Conservation (phyloP, 2,329 filamentous ascomycete genomes). For the Chaetomiaceae sp. region DNA sequence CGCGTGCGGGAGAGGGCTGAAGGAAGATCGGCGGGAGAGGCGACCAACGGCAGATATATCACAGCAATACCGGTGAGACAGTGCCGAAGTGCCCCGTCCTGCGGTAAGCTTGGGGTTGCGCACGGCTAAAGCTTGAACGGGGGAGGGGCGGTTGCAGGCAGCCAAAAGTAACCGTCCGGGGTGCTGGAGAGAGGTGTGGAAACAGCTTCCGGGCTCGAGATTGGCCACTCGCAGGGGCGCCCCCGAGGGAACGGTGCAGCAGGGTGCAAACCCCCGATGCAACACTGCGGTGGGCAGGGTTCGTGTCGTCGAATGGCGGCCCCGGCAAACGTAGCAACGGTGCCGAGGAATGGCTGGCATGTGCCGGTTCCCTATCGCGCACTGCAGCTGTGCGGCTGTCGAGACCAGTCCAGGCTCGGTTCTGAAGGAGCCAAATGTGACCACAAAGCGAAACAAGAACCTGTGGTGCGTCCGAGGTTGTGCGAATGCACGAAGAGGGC, state of each 20-base stretch:
- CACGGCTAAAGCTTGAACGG: conserved; percentile 9
- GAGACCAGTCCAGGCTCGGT: not conserved
- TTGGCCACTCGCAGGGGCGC: conserved; percentile 3
- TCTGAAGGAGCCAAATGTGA: not conserved
- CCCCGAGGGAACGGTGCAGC: conserved; percentile 7
- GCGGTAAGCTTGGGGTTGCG: not conserved
- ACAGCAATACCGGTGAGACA: no score
- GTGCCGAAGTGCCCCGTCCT: not conserved
- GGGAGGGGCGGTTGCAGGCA: not conserved
- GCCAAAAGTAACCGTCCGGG: conserved; percentile 8
- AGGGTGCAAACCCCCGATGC: conserved; percentile 9
- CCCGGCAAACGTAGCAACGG: conserved; percentile 14
- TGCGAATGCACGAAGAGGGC: no score
- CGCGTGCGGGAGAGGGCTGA: not conserved
- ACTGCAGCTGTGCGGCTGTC: no score
- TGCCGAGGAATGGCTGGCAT: not conserved
- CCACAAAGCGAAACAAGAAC: not conserved
- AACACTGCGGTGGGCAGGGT: conserved; percentile 12
- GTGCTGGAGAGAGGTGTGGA: not conserved
- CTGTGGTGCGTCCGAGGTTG: no score
- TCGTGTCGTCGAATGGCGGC: conserved; percentile 7
- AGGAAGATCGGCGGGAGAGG: not conserved
- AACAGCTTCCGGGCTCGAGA: not conserved
- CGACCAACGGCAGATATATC: conserved; percentile 8
- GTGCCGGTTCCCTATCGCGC: not conserved